Base-by-base conservation (phyloP, 306 rosid genomes). In the Prunus mira region DNA sequence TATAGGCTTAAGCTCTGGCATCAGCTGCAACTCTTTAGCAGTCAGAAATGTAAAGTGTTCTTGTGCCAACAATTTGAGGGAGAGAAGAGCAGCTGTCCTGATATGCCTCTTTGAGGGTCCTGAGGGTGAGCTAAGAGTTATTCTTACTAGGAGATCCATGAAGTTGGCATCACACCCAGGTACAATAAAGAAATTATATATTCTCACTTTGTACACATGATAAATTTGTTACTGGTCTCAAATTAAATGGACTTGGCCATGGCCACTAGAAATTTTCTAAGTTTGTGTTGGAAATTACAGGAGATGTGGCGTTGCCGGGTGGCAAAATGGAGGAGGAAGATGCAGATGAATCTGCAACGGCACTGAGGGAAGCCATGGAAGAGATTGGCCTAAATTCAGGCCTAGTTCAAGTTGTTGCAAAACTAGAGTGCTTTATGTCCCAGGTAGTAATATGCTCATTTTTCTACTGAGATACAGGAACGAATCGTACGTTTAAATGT, bases 221-320 rank as follows among this genome's bases (percentile, higher is more conserved):
- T 19, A 32, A 51, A 54, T 30, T 5, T 50, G 38, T 70, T 72
- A 56, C 3, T 30, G 11, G 27, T 19, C 32, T 8, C n/a, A 25
- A 25, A 24, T 60, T 24, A 58, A 24, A 0, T n/a, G 5, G 32
- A 25, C 65, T 25, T 60, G 61, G 27, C 61, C 25, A 56, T 8
- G 20, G 30, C 24, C 45, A 18, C n/a, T 27, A 50, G 5, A 19
- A 34, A 30, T 0, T 52, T 22, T n/a, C 38, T 15, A 9, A 57
- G 19, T 65, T 5, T 55, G 46, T 15, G 11, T 22, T 46, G 50
- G 28, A 75, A 55, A 70, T 28, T 25, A n/a, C 64, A 83, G 87
- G 87, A 28, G 87, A 84, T 65, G 84, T 80, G 14, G 84, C 87
- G 28, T 72, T 83, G 72, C 87, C 87, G 1, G 84, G 87, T 45